These are phyloP conservation scores for Hyaloscypha finlandica DNA, from an alignment of 495 filamentous ascomycete species.

Conservation along the genomic window DNA sequence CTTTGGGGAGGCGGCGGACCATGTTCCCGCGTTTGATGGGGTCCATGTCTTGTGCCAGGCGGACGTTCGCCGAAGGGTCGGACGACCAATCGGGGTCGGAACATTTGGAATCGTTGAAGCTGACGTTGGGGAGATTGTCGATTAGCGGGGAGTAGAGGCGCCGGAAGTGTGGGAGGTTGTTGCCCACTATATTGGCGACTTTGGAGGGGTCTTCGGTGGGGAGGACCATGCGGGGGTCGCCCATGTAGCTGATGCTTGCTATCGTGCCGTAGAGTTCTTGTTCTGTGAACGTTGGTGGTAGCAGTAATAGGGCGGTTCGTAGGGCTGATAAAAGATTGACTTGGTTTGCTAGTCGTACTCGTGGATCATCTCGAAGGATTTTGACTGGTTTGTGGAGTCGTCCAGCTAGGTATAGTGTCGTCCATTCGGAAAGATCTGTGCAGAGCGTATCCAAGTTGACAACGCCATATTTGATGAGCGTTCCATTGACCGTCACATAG, in stretches of 20 bases:
- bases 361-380: constrained; percentile 90
- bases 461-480: constrained; percentile 95
- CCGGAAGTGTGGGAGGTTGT: constrained; percentile 89
- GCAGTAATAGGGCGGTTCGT: constrained; percentile 81
- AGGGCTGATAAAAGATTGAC: constrained; percentile 91
- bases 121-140: constrained; percentile 83
- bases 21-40: constrained; percentile 89
- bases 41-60: constrained; percentile 86
- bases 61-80: constrained; percentile 59
- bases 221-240: constrained; percentile 89
- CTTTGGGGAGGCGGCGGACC: constrained; percentile 86
- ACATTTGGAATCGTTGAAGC: constrained; percentile 70
- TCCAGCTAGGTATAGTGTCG: constrained; percentile 90
- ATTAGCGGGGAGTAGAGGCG: constrained; percentile 87
- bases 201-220: constrained; percentile 90
- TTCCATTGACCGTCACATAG: constrained; percentile 93
- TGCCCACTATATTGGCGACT: constrained; percentile 87
- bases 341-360: constrained; percentile 89
- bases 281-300: constrained; percentile 84
- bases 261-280: constrained; percentile 87
- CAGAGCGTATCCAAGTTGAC: constrained; percentile 90
- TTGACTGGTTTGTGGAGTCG: constrained; percentile 97
- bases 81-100: constrained; percentile 64
- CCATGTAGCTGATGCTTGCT: constrained; percentile 87
- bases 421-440: constrained; percentile 82